Base-by-base conservation (phyloP, 495 filamentous ascomycete genomes). In the Neurospora sp. region DNA sequence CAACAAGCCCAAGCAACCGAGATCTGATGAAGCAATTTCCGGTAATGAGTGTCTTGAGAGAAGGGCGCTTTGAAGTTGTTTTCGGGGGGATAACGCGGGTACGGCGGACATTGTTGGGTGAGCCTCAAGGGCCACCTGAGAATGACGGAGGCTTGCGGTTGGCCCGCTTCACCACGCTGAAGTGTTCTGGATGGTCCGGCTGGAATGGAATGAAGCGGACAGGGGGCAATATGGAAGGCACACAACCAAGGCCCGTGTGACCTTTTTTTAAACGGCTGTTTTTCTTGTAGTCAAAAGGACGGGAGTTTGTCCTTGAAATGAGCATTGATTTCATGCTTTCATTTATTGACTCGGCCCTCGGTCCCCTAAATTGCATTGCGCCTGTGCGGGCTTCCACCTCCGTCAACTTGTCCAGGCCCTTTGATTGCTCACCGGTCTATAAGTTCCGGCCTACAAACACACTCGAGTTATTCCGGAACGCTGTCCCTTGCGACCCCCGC, bases 221-320 rank as follows among this genome's bases (percentile, higher is more conserved):
- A 69, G 70, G 75, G 71, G 48, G 12, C 22, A 20, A 53, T 70
- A 35, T 4, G 31, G 3, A 74, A 61, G 53, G 53, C 27, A 35
- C 53, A 7, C 53, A 37, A 35, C 35, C 35, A 16, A 8, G 12
- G 53, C 53, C 48, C 78, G 73, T 78, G 75, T 78, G 76, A 79
- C 76, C 77, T 71, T 40, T 69, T 69, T n/a, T 17, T 75, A 65
- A 68, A 71, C 27, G 73, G 22, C 39, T 68, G 70, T 59, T 76
- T 73, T 70, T 45, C 59, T 71, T 53, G 76, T 75, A 74, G 76
- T 77, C 75, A 77, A 71, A 38, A 65, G 69, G 69, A 48, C 65
- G 68, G 68, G 39, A 69, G 68, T 38, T 69, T 45, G 35, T 70
- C 41, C 41, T 39, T 70, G 31, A 70, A 53, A 22, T 48, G 27